phyloP scores from a whole-genome alignment of 352 stramenopile species.

The Pythium vanterpoolii region DNA sequence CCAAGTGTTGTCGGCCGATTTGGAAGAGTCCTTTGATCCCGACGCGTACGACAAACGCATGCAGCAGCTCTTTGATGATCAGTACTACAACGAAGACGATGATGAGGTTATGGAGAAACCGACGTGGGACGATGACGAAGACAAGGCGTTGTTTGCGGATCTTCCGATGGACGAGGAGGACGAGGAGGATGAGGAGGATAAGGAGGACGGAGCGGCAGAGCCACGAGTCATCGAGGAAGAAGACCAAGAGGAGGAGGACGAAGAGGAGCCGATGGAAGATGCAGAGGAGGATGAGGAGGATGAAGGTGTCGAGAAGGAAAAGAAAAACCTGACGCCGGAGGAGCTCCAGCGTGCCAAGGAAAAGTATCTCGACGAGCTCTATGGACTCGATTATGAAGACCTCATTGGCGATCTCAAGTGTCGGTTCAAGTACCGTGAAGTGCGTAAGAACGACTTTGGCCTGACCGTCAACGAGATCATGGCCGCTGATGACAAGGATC shows the following conservation, averaged over 20 bases:
- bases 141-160: conserved; percentile 80
- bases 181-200: conserved; percentile 41
- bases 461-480: conserved; percentile 98
- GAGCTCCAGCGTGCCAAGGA: conserved; percentile 83
- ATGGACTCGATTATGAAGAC: conserved; percentile 99
- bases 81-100: conserved; percentile 94
- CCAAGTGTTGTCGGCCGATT: conserved; percentile 40
- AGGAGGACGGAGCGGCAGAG: conserved; percentile 20
- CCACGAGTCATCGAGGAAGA: conserved; percentile 10
- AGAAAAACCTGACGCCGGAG: conserved; percentile 50
- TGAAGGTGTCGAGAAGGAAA: conserved; percentile 36
- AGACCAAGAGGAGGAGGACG: conserved; percentile 28
- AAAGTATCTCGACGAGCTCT: conserved; percentile 95
- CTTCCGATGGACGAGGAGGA: conserved; percentile 61
- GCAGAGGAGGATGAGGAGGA: conserved; percentile 37
- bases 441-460: conserved; percentile 95
- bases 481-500: conserved; percentile 92
- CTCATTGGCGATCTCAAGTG: conserved; percentile 97
- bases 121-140: conserved; percentile 78
- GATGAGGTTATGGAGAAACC: conserved; percentile 70
- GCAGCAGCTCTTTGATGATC: conserved; percentile 95
- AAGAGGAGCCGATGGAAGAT: conserved; percentile 14
- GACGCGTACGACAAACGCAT: conserved; percentile 97
- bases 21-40: conserved; percentile 96
- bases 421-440: conserved; percentile 97